Percentiles rank a stretch among this genome's conserved stretches.
These are phyloP conservation scores for Casuarina equisetifolia DNA, from an alignment of 306 rosid species.

Conservation along the genomic window DNA sequence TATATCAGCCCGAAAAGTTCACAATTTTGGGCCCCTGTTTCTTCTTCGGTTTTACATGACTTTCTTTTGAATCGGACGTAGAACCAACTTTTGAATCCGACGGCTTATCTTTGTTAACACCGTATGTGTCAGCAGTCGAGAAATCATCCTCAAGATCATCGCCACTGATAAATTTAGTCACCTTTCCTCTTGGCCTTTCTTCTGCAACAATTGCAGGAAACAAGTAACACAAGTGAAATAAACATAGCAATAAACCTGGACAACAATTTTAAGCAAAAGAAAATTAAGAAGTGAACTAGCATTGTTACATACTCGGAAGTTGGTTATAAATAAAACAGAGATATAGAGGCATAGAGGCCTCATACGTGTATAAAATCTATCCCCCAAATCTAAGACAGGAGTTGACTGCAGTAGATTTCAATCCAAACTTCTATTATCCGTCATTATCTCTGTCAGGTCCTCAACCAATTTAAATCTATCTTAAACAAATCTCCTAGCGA, in stretches of 20 bases:
- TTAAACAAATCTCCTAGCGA: background rate
- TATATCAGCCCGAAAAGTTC: slow-evolving; percentile 47
- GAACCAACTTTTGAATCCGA: slow-evolving; percentile 31
- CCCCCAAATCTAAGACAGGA: background rate
- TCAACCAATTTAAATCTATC: background rate
- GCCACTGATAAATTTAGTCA: slow-evolving; percentile 67
- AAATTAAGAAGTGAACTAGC: background rate
- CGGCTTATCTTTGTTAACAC: slow-evolving; percentile 37
- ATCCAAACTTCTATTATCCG: slow-evolving; percentile 4
- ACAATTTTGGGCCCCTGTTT: slow-evolving; percentile 74
- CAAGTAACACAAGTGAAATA: slow-evolving; percentile 17
- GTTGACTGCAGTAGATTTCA: background rate
- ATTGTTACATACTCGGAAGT: background rate
- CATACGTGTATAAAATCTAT: background rate
- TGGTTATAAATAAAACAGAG: background rate
- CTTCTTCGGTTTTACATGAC: slow-evolving; percentile 50
- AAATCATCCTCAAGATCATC: slow-evolving; percentile 93
- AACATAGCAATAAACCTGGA: slow-evolving; percentile 11
- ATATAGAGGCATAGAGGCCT: background rate
- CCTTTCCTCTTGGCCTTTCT: slow-evolving; percentile 45
- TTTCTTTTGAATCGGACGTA: slow-evolving; percentile 23
- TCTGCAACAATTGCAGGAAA: slow-evolving; percentile 44
- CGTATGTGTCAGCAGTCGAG: slow-evolving; percentile 35
- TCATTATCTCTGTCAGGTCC: background rate
- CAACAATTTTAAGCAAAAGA: background rate